Evolutionary conservation across 805 yeast genomes (phyloP).

Genomic region (Hanseniaspora lachancei): DNA sequence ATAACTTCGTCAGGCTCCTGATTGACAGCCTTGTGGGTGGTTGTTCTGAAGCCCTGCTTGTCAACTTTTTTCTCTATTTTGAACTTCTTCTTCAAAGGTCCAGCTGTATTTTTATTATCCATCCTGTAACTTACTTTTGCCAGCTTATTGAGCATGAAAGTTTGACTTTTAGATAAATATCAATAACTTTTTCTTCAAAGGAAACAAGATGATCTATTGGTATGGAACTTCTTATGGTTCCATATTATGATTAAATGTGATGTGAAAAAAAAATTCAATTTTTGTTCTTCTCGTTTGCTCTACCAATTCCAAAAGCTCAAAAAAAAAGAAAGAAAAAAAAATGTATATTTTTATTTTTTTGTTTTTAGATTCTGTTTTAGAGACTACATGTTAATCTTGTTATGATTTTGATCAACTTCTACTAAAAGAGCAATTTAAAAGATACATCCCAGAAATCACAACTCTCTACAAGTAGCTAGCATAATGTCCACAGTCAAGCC

Average conservation of each 20-base stretch:
- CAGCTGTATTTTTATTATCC: not conserved
- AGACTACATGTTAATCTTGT: no score
- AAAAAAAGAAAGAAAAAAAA: no score
- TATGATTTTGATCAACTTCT: not conserved
- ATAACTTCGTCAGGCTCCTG: slow-evolving; percentile 39
- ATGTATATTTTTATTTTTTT: no score
- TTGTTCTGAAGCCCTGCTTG: slow-evolving; percentile 24
- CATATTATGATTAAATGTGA: no score
- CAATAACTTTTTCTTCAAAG: no score
- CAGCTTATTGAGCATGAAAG: not conserved
- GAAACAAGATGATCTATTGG: no score
- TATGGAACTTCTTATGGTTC: no score
- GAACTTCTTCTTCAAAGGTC: slow-evolving; percentile 1
- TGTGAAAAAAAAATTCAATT: no score
- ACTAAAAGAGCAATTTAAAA: not conserved
- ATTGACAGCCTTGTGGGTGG: slow-evolving; percentile 20
- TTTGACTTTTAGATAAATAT: no score
- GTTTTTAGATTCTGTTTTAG: no score
- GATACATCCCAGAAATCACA: not conserved
- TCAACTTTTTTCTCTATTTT: slow-evolving; percentile 15
- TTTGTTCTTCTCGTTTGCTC: no score
- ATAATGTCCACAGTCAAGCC: slow-evolving; percentile 22
- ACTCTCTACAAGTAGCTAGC: not conserved
- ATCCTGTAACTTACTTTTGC: not conserved
- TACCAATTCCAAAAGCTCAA: no score